phyloP scores from a whole-genome alignment of 2,329 filamentous ascomycete genomes.

The Ophiosphaerella korrae region DNA sequence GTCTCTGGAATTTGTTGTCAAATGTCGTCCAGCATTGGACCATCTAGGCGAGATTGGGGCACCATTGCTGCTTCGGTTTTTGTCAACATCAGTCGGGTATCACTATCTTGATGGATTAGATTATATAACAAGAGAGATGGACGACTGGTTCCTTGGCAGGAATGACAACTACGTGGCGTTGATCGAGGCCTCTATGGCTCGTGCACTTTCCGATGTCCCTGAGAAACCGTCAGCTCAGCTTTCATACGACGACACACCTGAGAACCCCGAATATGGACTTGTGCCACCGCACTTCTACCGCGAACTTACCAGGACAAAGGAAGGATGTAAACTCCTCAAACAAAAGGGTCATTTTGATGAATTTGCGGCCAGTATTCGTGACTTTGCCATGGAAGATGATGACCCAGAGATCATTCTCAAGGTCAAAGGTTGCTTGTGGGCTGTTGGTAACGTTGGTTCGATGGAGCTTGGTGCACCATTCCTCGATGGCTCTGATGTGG shows the following conservation, averaged over 20 bases:
- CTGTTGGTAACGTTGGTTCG: conserved; percentile 94
- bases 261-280: conserved; percentile 57
- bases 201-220: conserved; percentile 71
- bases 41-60: conserved; percentile 97
- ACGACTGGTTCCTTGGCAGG: conserved; percentile 97
- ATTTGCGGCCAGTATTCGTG: conserved; percentile 85
- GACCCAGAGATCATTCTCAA: conserved; percentile 87
- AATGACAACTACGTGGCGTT: conserved; percentile 96
- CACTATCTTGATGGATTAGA: conserved; percentile 96
- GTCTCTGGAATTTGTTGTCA: conserved; percentile 93
- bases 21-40: conserved; percentile 91
- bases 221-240: conserved; percentile 60
- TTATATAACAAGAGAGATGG: conserved; percentile 99
- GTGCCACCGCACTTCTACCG: conserved; percentile 98
- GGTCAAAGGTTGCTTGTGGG: conserved; percentile 96
- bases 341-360: conserved; percentile 97
- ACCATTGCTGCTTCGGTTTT: conserved; percentile 85
- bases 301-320: conserved; percentile 87
- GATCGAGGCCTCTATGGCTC: conserved; percentile 92
- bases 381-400: conserved; percentile 82
- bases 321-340: conserved; percentile 86
- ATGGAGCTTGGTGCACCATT: conserved; percentile 98
- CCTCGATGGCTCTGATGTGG: conserved; percentile 86
- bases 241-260: conserved; percentile 52
- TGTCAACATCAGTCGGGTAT: conserved; percentile 96